Evolutionary conservation across 495 filamentous ascomycete species (phyloP), one percentile per base, ranked within the genome.

Genomic region (Glonium stellatum): DNA sequence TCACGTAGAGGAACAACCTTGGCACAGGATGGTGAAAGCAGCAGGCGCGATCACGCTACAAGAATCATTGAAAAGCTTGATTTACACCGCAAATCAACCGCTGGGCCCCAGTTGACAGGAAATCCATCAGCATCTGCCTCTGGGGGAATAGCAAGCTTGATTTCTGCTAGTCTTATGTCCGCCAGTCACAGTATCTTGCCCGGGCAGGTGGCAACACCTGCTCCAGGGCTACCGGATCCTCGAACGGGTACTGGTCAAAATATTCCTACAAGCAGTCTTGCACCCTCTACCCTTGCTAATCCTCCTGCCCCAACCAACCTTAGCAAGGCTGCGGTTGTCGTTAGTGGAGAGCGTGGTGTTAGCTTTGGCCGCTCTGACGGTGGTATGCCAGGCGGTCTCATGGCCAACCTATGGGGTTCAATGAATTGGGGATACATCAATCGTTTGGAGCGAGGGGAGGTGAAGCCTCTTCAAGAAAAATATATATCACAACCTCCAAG

Each of bases 321-420:
- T 67, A 95, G 91, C 72, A 92, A 89, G 62, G 83, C 84, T 19
- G 92, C 92, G 27, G 86, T 97, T 46, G 77, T 89, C 22, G 82
- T 92, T 19, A 89, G 87, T 67, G 82, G 88, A 60, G 87, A 96
- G 70, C 81, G 82, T 58, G 86, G 79, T 12, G 77, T 87, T 59
- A 80, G 78, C n/a, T 64, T 83, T 54, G 80, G 82, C 11, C 69
- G 76, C 39, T 77, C 77, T 39, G 85, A 85, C 63, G 87, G 87
- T 15, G 79, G 81, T 1, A 83, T 93, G 77, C 87, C 90, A 0
- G 87, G 84, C 58, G 90, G 88, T 19, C 82, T 95, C 63, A 84
- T 95, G 80, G 91, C 90, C 19, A 97, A 97, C 66, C 76, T 93
- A 55, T 97, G 91, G 91, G 91, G 91, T 47, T 92, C 84, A 72